phyloP scores from a whole-genome alignment of 1,284 basidiomycete genomes.

The Naganishia sp. region DNA sequence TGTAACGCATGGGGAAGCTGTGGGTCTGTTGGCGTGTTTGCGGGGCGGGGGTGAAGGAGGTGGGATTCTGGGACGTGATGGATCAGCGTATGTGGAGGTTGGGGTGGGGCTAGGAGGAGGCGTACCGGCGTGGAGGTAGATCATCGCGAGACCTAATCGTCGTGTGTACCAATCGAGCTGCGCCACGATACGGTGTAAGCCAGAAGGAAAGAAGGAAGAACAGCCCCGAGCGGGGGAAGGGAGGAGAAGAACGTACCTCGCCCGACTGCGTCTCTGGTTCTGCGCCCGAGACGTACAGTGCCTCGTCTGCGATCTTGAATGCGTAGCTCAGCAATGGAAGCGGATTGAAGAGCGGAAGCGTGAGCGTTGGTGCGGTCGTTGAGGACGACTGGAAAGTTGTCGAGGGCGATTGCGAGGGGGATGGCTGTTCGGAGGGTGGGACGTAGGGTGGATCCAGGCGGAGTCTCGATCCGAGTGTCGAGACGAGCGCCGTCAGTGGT shows the following conservation, averaged over 20 bases:
- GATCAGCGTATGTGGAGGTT: background rate
- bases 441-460: constrained; percentile 10
- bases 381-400: background rate
- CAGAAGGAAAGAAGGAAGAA: too few species aligned
- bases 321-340: constrained; percentile 23
- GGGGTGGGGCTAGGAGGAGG: background rate
- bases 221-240: background rate
- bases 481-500: background rate
- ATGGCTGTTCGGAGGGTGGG: constrained; percentile 1
- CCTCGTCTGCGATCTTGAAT: constrained; percentile 28
- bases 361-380: background rate
- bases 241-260: constrained; percentile 12
- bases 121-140: constrained; percentile 29
- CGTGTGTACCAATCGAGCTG: constrained; percentile 24
- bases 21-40: background rate
- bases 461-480: background rate
- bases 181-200: too few species aligned
- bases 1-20: constrained; percentile 9
- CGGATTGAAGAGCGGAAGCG: constrained; percentile 27
- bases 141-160: constrained; percentile 17
- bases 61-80: constrained; percentile 13
- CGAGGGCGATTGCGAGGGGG: background rate
- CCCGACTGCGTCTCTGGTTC: constrained; percentile 16
- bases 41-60: constrained; percentile 21
- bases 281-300: constrained; percentile 13